phyloP scores from a whole-genome alignment of 2,329 filamentous ascomycete species.

The Fulvia fulva region DNA sequence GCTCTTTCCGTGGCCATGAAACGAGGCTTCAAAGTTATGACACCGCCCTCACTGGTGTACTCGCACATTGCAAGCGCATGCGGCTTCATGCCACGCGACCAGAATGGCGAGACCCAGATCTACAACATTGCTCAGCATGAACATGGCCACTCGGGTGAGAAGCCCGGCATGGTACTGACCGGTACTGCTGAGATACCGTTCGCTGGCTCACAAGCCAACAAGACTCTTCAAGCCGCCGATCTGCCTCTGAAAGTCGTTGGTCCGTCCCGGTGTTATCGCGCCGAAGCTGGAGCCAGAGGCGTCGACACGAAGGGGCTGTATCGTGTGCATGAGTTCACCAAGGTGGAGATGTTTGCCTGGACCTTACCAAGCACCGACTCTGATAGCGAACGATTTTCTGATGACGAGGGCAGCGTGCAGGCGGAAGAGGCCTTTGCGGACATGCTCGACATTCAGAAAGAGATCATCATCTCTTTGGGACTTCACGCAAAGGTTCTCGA shows the following conservation, averaged over 20 bases:
- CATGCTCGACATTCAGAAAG: slow-evolving; percentile 80
- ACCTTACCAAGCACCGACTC: slow-evolving; percentile 41
- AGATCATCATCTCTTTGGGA: slow-evolving; percentile 72
- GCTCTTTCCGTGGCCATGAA: slow-evolving; percentile 68
- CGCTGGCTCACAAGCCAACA: slow-evolving; percentile 80
- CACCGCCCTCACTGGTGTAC: slow-evolving; percentile 88
- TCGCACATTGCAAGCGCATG: slow-evolving; percentile 85
- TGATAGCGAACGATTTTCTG: slow-evolving; percentile 26
- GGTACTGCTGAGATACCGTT: slow-evolving; percentile 94
- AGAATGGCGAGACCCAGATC: slow-evolving; percentile 86
- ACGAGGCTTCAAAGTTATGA: slow-evolving; percentile 73
- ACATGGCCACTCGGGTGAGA: slow-evolving; percentile 57
- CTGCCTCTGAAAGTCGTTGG: slow-evolving; percentile 78
- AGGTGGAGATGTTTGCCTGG: slow-evolving; percentile 98
- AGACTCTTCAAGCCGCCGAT: slow-evolving; percentile 59
- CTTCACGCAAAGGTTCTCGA: slow-evolving; percentile 85
- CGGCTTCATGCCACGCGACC: slow-evolving; percentile 89
- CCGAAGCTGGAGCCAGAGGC: slow-evolving; percentile 86
- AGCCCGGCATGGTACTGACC: slow-evolving; percentile 70
- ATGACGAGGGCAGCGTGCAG: slow-evolving; percentile 28
- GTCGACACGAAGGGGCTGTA: slow-evolving; percentile 92
- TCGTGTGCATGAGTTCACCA: slow-evolving; percentile 96
- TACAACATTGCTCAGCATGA: slow-evolving; percentile 67
- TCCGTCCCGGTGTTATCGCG: slow-evolving; percentile 87
- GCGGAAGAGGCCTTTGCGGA: slow-evolving; percentile 69